Conservation (phyloP, 1,139 yeast genomes). For the Sugiyamaella paludigena region DNA sequence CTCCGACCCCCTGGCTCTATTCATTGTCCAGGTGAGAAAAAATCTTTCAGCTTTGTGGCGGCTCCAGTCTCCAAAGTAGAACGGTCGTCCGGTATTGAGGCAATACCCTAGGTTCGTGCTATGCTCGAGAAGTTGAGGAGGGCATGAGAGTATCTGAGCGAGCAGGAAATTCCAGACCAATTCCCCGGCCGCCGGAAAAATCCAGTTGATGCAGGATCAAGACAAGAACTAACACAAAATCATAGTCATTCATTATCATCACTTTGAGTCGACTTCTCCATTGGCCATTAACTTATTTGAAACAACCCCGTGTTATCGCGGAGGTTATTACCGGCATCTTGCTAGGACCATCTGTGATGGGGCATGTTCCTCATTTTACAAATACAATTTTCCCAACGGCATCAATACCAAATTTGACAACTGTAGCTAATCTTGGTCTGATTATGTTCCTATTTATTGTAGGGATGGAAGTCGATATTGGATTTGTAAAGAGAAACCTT, state of each 20-base stretch:
- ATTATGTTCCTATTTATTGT: slow-evolving; percentile 70
- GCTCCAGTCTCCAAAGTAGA: too few relatives aligned
- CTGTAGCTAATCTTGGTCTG: slow-evolving; percentile 71
- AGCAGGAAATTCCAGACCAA: too few relatives aligned
- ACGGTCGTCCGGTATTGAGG: too few relatives aligned
- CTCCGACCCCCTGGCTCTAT: slow-evolving; percentile 56
- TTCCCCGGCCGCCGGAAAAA: neutral
- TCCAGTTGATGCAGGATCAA: neutral
- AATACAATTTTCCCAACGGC: slow-evolving; percentile 58
- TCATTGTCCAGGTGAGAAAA: slow-evolving; percentile 56
- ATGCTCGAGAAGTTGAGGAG: too few relatives aligned
- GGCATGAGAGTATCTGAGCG: too few relatives aligned
- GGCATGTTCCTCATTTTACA: slow-evolving; percentile 66
- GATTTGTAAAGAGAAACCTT: slow-evolving; percentile 57
- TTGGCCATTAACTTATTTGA: slow-evolving; percentile 54
- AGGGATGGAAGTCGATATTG: slow-evolving; percentile 72
- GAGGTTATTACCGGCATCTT: slow-evolving; percentile 74
- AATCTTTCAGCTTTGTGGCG: too few relatives aligned
- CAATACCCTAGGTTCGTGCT: too few relatives aligned
- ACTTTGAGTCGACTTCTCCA: slow-evolving; percentile 54
- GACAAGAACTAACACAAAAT: neutral
- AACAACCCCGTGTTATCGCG: slow-evolving; percentile 75
- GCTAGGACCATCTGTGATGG: slow-evolving; percentile 53
- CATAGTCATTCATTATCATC: slow-evolving; percentile 45
- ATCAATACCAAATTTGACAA: slow-evolving; percentile 60